Base-by-base conservation (phyloP, 2,329 filamentous ascomycete species). In the Fusarium armeniacum region DNA sequence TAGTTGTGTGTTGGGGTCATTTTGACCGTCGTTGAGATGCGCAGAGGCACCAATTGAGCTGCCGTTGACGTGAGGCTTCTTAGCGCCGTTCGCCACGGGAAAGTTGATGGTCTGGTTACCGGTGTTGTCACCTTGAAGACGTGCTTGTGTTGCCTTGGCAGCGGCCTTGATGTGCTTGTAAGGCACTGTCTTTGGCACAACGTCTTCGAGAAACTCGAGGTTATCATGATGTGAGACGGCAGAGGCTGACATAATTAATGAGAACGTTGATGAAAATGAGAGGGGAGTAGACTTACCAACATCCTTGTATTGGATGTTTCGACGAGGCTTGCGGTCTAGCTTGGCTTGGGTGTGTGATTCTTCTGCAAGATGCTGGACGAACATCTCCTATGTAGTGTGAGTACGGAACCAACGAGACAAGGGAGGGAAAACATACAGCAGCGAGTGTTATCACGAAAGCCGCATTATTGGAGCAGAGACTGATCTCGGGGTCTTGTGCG, bases 261-360 rank as follows among this genome's bases (percentile, higher is more conserved):
- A 18, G 12, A 33, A 22, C 20, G 10, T 15, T n/a, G 12, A 33
- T 41, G 20, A 18, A 28, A 22, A 13, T 33, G 24, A 40, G 22
- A n/a, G 24, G 12, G 16, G 15, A 16, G 11, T 44, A 11, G 24
- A 76, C 85, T 61, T 83, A 94, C 92, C 91, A 43, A 99, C 86
- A 80, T 99, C 96, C 77, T 93, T 93, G 83, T 99, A 99, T 79
- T 98, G 96, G 67, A 99, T 91, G 76, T 97, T 98, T 65, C 94
- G 90, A 59, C 96, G 87, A 8, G 95, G 95, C 79, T 98, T 98
- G 74, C 91, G 89, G 81, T 98, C 96, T 1, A 94, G 87, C 77
- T 96, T 97, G 74, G 94, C 92, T 75, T 97, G 92, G 75, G 92
- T 94, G 78, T 97, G 90, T 28, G 91, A 91, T 78, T 97, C 92